Base-by-base conservation (phyloP, 345 rosid species). In the Citrus unshiu region DNA sequence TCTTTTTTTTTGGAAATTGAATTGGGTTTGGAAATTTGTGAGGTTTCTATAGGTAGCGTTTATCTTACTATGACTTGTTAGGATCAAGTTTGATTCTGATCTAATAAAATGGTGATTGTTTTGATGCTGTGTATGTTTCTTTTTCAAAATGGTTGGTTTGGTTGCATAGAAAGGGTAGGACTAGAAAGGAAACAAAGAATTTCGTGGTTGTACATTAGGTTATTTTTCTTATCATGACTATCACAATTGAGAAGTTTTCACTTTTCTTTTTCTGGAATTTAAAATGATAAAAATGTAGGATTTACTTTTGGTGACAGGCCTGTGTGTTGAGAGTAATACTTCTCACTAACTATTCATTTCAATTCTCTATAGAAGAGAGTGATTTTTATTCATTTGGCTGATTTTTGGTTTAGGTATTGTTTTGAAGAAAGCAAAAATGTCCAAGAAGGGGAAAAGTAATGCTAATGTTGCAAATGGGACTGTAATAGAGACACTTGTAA, bases 341-440 rank as follows among this genome's bases (percentile, higher is more conserved):
- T 37, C 49, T 65, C 16, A 29, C 0, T 8, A 37, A 19, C 14
- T 5, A 24, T 76, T 66, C 21, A 34, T 74, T 67, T 51, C 57
- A 8, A 5, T 63, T 66, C 25, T 60, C 3, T 25, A 69, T 68
- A 65, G 60, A 56, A 61, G 19, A 18, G 58, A n/a, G 66, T 70
- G 54, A 54, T 58, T 30, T 61, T 40, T 62, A 66, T 70, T 61
- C 10, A 30, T 21, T 10, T 49, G 14, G 72, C 25, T 18, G 65
- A 34, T 30, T 34, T 73, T 82, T 80, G 82, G 29, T 80, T 34
- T 68, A 95, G 98, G 94, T 74, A 83, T 92, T 88, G 92, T 95
- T 62, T 81, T 95, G 91, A 91, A 93, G 91, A 85, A 90, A 75
- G 98, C 98, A 37, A 92, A 81, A 73, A 79, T 93, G 88, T 89